Percentiles rank a stretch among this genome's conserved stretches.
Evolutionary conservation across 345 rosid species (phyloP).

Genomic region (Euphorbia peplus): DNA sequence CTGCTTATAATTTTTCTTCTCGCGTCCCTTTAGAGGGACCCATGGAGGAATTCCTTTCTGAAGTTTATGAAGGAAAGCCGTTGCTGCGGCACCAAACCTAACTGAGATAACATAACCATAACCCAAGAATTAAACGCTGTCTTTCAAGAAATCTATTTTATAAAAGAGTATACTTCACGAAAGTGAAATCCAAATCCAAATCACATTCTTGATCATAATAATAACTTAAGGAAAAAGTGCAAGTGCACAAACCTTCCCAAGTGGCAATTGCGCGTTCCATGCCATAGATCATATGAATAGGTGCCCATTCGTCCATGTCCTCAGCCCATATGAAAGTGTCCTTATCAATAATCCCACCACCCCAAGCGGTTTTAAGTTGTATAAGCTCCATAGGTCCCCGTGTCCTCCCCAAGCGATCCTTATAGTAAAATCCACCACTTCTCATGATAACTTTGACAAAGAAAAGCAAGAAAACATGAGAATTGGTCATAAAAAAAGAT

Average conservation of each 20-base stretch:
- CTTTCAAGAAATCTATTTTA: not conserved
- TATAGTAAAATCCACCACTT: slow-evolving; percentile 79
- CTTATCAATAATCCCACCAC: slow-evolving; percentile 80
- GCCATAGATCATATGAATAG: slow-evolving; percentile 92
- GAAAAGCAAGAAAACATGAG: not conserved
- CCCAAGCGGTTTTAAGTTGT: slow-evolving; percentile 87
- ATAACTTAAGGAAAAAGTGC: not conserved
- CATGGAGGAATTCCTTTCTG: slow-evolving; percentile 88
- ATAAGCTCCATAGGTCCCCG: slow-evolving; percentile 89
- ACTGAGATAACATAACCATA: slow-evolving; percentile 42
- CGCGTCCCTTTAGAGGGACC: slow-evolving; percentile 79
- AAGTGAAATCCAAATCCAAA: not conserved
- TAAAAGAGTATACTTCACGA: not conserved
- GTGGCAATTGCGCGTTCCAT: slow-evolving; percentile 88
- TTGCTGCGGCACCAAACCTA: slow-evolving; percentile 85
- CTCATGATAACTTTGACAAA: slow-evolving; percentile 66
- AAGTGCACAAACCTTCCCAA: slow-evolving; percentile 73
- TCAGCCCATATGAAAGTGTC: slow-evolving; percentile 94
- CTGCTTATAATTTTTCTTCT: slow-evolving; percentile 70
- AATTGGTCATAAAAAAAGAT: not conserved
- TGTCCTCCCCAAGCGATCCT: slow-evolving; percentile 88
- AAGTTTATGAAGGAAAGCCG: slow-evolving; percentile 76
- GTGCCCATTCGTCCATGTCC: slow-evolving; percentile 96
- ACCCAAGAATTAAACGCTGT: slow-evolving; percentile 7
- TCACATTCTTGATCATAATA: not conserved